Percentiles rank a stretch among this genome's conserved stretches.
These are phyloP conservation scores for Phytopythium aichiense DNA, from an alignment of 352 stramenopile species.

Conservation along the genomic window DNA sequence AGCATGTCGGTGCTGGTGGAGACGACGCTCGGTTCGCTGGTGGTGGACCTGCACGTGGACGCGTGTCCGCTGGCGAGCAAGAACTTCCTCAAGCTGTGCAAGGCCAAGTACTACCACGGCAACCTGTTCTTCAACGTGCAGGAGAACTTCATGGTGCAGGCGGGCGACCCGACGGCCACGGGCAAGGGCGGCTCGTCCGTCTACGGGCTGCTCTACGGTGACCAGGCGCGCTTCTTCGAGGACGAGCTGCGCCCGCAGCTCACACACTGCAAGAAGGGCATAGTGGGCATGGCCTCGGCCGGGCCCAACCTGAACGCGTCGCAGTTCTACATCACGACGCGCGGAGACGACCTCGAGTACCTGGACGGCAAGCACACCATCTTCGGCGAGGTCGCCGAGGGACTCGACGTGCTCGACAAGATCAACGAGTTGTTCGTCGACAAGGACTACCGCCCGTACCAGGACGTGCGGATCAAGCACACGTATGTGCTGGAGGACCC, in stretches of 20 bases:
- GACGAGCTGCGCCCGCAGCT: slow-evolving; percentile 60
- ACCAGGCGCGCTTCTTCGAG: slow-evolving; percentile 71
- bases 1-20: slow-evolving; percentile 93
- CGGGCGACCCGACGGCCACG: slow-evolving; percentile 89
- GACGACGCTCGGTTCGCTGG: slow-evolving; percentile 87
- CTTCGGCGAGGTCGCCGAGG: slow-evolving; percentile 91
- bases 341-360: slow-evolving; percentile 86
- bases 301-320: slow-evolving; percentile 71
- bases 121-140: slow-evolving; percentile 96
- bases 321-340: slow-evolving; percentile 98
- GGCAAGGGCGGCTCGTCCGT: slow-evolving; percentile 94
- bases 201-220: slow-evolving; percentile 91
- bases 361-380: slow-evolving; percentile 90
- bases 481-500: slow-evolving; percentile 87
- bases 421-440: slow-evolving; percentile 96
- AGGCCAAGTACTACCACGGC: slow-evolving; percentile 93
- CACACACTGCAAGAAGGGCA: slow-evolving; percentile 50
- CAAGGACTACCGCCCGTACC: slow-evolving; percentile 92
- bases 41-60: slow-evolving; percentile 90
- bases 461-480: slow-evolving; percentile 96
- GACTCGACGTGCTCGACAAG: slow-evolving; percentile 92
- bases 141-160: slow-evolving; percentile 93
- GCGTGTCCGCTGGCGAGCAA: slow-evolving; percentile 74
- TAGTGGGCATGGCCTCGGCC: slow-evolving; percentile 85
- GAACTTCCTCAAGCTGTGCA: slow-evolving; percentile 97